phyloP scores from a whole-genome alignment of 2,329 filamentous ascomycete genomes.

The Colletotrichum sojae region DNA sequence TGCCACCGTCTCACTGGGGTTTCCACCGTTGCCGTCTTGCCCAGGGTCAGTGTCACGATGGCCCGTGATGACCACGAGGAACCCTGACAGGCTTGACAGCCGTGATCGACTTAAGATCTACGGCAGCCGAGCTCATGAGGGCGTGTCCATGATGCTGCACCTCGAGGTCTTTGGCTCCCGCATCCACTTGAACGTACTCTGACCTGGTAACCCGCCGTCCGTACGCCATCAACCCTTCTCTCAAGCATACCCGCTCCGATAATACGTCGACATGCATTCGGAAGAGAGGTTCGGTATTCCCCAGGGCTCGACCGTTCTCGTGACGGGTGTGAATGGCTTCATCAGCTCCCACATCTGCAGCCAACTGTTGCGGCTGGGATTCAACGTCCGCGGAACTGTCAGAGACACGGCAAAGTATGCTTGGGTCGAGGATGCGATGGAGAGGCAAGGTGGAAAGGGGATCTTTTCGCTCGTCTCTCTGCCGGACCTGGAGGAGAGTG shows the following conservation, averaged over 20 bases:
- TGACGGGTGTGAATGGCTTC: slow-evolving; percentile 60
- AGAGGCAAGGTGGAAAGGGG: slow-evolving; percentile 48
- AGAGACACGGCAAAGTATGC: slow-evolving; percentile 48
- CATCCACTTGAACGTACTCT: background rate
- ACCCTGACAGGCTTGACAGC: slow-evolving; percentile 11
- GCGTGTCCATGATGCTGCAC: slow-evolving; percentile 2
- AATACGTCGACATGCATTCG: slow-evolving; percentile 23
- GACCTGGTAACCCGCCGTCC: background rate
- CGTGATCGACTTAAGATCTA: slow-evolving; percentile 32
- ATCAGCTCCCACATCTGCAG: slow-evolving; percentile 57
- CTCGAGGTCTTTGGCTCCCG: slow-evolving; percentile 5
- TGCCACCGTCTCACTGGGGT: slow-evolving; percentile 21
- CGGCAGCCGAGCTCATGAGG: slow-evolving; percentile 11
- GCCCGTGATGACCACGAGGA: background rate
- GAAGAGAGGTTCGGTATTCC: slow-evolving; percentile 30
- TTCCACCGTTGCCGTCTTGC: slow-evolving; percentile 17
- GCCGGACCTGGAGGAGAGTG: slow-evolving; percentile 49
- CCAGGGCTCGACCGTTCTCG: slow-evolving; percentile 46
- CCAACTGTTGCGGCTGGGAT: slow-evolving; percentile 52
- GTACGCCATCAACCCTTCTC: background rate
- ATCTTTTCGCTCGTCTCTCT: slow-evolving; percentile 52
- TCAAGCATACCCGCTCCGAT: background rate
- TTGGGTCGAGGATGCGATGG: slow-evolving; percentile 48
- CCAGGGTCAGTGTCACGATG: slow-evolving; percentile 1
- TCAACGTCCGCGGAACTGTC: slow-evolving; percentile 57